phyloP scores from a whole-genome alignment of 495 filamentous ascomycete species.

The Aspergillus ostianus region DNA sequence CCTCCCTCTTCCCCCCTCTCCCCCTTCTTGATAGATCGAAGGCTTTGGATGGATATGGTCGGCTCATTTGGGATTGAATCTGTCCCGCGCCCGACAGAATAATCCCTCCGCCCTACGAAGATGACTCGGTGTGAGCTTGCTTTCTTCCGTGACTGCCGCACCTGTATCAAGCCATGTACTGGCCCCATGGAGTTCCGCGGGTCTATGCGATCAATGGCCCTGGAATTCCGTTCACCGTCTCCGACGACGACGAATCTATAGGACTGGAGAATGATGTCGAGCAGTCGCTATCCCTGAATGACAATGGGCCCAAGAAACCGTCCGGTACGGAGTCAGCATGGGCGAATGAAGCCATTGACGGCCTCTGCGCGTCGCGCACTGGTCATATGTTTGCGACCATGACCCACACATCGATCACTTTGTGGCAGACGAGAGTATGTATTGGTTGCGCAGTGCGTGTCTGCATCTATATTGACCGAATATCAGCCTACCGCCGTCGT shows the following conservation, averaged over 20 bases:
- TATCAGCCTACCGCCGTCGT: conserved; percentile 83
- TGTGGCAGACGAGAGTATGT: conserved; percentile 93
- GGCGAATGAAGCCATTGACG: conserved; percentile 63
- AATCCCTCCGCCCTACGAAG: conserved; percentile 19
- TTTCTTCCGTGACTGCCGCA: conserved; percentile 26
- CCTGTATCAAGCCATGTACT: conserved; percentile 75
- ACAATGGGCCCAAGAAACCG: conserved; percentile 15
- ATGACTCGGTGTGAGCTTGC: conserved; percentile 45
- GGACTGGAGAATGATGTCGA: conserved; percentile 16
- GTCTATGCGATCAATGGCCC: conserved; percentile 77
- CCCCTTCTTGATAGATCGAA: conserved; percentile 2
- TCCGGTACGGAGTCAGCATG: conserved; percentile 32
- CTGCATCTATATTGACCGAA: conserved; percentile 31
- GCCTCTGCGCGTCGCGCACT: conserved; percentile 72
- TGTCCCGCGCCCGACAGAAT: conserved; percentile 24
- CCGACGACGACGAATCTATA: conserved; percentile 32
- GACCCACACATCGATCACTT: conserved; percentile 73
- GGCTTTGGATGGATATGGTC: conserved; percentile 20
- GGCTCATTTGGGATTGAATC: conserved; percentile 17
- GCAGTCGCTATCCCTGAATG: conserved; percentile 15
- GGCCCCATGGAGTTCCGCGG: conserved; percentile 87
- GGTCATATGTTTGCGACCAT: conserved; percentile 89
- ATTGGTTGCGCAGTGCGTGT: conserved; percentile 10
- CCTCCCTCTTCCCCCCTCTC: neutral
- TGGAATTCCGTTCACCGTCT: conserved; percentile 33